Percentiles rank a stretch among this genome's conserved stretches.
These are phyloP conservation scores for Rehmannia glutinosa DNA, from an alignment of 257 asterid genomes.

Conservation along the genomic window DNA sequence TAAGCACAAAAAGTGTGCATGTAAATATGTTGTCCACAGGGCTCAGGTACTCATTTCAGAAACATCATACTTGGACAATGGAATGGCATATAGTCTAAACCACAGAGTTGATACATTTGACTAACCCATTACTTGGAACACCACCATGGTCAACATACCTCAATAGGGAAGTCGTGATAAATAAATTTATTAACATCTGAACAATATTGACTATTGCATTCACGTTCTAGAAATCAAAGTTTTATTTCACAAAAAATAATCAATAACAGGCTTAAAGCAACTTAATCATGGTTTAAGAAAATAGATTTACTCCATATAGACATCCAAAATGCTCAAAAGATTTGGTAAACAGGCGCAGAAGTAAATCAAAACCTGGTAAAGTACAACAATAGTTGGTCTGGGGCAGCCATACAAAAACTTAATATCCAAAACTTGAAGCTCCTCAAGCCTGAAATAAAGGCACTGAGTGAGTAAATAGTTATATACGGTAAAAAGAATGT, in stretches of 20 bases:
- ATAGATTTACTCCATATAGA: no score
- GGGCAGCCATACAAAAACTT: conserved; percentile 73
- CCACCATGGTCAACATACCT: conserved; percentile 9
- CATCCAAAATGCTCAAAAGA: no score
- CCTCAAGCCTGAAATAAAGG: conserved; percentile 57
- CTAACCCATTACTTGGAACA: not conserved
- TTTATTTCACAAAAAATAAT: no score
- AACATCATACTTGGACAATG: not conserved
- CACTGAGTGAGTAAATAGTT: not conserved
- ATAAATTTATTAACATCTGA: no score
- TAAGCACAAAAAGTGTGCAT: not conserved
- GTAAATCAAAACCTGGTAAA: conserved; percentile 53
- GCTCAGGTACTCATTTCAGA: not conserved
- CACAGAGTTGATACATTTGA: not conserved
- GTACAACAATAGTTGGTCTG: conserved; percentile 70
- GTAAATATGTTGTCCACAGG: not conserved
- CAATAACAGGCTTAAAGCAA: no score
- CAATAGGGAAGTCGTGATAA: not conserved
- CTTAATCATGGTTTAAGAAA: no score
- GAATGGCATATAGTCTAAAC: not conserved
- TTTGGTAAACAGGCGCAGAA: no score
- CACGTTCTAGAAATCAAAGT: no score
- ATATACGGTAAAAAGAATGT: not conserved
- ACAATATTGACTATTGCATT: no score
- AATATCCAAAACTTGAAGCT: conserved; percentile 79